Conservation (phyloP, 192 early-diverging fungal species). For the Kappamyces sp. region DNA sequence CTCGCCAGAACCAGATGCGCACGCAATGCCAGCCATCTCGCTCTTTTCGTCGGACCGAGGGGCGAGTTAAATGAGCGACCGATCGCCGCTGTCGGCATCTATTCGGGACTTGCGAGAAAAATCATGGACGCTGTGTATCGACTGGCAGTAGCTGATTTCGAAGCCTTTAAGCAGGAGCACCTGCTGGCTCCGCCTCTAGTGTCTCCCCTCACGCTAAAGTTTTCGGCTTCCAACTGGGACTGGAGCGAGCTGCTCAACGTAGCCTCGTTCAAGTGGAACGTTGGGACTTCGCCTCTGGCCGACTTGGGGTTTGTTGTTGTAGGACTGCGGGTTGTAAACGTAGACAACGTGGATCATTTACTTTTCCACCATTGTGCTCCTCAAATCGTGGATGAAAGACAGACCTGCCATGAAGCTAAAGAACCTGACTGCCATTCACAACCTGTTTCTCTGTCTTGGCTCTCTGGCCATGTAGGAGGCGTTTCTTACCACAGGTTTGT, state of each 20-base stretch:
- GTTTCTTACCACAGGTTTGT: too few species aligned
- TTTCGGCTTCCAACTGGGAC: constrained; percentile 18
- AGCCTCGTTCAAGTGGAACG: constrained; percentile 17
- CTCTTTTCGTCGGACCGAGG: too few species aligned
- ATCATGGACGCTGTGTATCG: too few species aligned
- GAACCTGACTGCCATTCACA: constrained; percentile 23
- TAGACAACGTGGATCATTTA: constrained; percentile 31
- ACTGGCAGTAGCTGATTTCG: too few species aligned
- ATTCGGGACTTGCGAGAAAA: too few species aligned
- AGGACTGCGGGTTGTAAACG: too few species aligned
- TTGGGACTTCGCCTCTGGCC: constrained; percentile 19
- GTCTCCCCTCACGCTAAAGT: not conserved
- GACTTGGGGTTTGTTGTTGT: constrained; percentile 17
- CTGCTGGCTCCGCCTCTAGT: constrained; percentile 1
- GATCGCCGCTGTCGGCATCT: too few species aligned
- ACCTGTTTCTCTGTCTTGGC: constrained; percentile 26
- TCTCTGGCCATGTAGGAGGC: constrained; percentile 34
- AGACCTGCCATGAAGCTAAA: constrained; percentile 19
- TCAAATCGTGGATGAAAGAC: constrained; percentile 27
- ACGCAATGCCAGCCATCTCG: too few species aligned
- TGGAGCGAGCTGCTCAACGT: constrained; percentile 16
- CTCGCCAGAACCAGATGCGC: too few species aligned
- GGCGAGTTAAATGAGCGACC: too few species aligned
- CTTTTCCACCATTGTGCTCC: constrained; percentile 24
- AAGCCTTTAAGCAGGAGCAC: constrained; percentile 1